These are phyloP conservation scores for Ophiostoma populinum DNA, from an alignment of 2,329 filamentous ascomycete species.

Conservation along the genomic window DNA sequence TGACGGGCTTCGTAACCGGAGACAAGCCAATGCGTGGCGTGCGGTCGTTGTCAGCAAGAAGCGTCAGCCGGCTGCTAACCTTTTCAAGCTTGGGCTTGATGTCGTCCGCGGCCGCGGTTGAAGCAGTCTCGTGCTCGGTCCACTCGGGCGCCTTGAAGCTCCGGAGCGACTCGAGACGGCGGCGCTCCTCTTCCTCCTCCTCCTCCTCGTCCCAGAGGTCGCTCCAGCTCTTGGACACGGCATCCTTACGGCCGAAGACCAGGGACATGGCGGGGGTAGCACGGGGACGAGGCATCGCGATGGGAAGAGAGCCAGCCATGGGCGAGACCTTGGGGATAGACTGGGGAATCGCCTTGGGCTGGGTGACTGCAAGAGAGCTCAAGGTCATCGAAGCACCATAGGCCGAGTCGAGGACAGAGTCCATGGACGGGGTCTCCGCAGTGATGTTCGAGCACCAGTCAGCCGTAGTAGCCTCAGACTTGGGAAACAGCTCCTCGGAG, in stretches of 20 bases:
- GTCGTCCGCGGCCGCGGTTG: constrained; percentile 26
- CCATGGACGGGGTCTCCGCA: constrained; percentile 62
- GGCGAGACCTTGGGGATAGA: constrained; percentile 34
- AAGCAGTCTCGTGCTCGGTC: constrained; percentile 43
- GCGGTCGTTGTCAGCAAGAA: constrained; percentile 21
- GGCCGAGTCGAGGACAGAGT: constrained; percentile 70
- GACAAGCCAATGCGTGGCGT: constrained; percentile 26
- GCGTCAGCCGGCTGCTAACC: constrained; percentile 13
- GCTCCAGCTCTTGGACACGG: constrained; percentile 96
- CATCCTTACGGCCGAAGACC: constrained; percentile 62
- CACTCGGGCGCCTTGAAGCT: constrained; percentile 58
- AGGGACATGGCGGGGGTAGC: constrained; percentile 54
- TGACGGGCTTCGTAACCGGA: constrained; percentile 21
- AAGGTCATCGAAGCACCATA: constrained; percentile 71
- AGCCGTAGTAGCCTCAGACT: constrained; percentile 46
- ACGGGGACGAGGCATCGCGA: constrained; percentile 61
- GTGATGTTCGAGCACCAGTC: constrained; percentile 70
- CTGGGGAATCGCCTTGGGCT: constrained; percentile 19
- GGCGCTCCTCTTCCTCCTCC: constrained; percentile 50
- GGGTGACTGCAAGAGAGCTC: constrained; percentile 48
- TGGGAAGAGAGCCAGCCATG: constrained; percentile 55
- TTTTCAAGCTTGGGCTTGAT: constrained; percentile 1
- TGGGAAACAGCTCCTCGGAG: constrained; percentile 70
- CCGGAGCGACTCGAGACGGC: constrained; percentile 39
- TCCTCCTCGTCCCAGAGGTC: constrained; percentile 92